These are phyloP conservation scores for Triadica sebifera DNA, from an alignment of 345 rosid species.

Conservation along the genomic window DNA sequence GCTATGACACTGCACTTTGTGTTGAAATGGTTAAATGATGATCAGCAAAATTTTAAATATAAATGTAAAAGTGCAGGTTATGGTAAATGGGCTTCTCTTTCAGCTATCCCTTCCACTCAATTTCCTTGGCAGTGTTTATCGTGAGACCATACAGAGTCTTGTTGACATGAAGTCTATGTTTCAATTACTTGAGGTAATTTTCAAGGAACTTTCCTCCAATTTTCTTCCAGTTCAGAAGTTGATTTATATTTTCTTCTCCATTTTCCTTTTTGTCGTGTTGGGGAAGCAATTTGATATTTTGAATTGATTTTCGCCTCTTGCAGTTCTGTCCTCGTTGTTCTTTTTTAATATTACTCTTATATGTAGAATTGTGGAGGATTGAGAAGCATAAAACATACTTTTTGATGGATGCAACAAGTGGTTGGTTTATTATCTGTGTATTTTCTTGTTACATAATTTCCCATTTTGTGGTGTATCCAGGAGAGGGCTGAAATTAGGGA, in stretches of 20 bases:
- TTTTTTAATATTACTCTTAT: too few species aligned
- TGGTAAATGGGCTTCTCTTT: constrained; percentile 99
- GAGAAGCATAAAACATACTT: not conserved
- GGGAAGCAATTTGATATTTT: not conserved
- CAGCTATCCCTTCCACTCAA: constrained; percentile 97
- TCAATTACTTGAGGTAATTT: constrained; percentile 90
- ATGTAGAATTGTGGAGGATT: not conserved
- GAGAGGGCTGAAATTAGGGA: constrained; percentile 80
- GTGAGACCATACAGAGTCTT: constrained; percentile 97
- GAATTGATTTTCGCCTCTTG: not conserved
- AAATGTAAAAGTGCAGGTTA: constrained; percentile 61
- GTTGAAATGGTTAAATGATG: constrained; percentile 5
- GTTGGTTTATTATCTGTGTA: constrained; percentile 7
- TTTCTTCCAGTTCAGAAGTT: constrained; percentile 1
- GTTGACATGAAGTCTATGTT: constrained; percentile 97
- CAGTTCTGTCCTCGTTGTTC: not conserved
- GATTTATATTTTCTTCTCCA: not conserved
- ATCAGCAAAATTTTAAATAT: constrained; percentile 8
- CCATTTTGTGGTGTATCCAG: constrained; percentile 43
- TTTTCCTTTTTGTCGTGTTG: not conserved
- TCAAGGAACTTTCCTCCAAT: not conserved
- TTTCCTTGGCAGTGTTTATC: constrained; percentile 98
- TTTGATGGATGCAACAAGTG: constrained; percentile 3
- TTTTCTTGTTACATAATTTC: not conserved
- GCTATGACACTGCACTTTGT: not conserved